A percentile compares a stretch with the other conserved stretches of the same genome.
Conservation (phyloP, 148 eudicot genomes). For the Nepenthes mirabilis region DNA sequence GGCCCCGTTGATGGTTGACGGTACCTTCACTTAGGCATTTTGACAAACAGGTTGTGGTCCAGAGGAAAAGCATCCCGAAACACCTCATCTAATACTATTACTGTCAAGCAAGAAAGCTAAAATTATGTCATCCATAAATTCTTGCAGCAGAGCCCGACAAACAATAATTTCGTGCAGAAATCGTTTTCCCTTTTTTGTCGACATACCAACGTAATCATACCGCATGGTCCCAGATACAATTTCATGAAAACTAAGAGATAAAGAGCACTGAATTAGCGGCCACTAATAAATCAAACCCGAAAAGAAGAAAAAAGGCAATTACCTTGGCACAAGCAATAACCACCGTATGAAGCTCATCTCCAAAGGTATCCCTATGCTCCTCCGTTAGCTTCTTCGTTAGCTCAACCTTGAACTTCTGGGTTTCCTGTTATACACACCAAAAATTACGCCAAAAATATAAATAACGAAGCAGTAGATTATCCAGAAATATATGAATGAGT, state of each 20-base stretch:
- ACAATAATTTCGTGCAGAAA: too few species aligned
- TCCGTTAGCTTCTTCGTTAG: conserved; percentile 27
- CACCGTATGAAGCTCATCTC: conserved; percentile 27
- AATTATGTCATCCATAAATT: too few species aligned
- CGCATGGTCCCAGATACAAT: too few species aligned
- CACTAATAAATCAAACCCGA: not conserved
- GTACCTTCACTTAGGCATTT: conserved; percentile 12
- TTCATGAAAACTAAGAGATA: not conserved
- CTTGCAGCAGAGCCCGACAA: too few species aligned
- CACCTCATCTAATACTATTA: too few species aligned
- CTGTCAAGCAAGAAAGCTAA: too few species aligned
- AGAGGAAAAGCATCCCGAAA: not conserved
- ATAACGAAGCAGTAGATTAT: not conserved
- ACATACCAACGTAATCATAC: too few species aligned
- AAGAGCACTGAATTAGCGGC: not conserved
- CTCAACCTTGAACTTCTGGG: conserved; percentile 35
- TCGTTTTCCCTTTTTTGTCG: too few species aligned
- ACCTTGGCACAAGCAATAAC: conserved; percentile 42
- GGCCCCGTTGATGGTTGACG: not conserved
- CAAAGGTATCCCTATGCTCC: conserved; percentile 18
- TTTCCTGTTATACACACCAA: conserved; percentile 23
- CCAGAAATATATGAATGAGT: not conserved
- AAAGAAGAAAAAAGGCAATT: conserved; percentile 1
- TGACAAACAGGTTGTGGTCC: conserved; percentile 19
- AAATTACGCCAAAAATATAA: not conserved